Evolutionary conservation across 1,139 yeast species (phyloP).

Genomic region (Nakaseomyces kungkrabaensis): DNA sequence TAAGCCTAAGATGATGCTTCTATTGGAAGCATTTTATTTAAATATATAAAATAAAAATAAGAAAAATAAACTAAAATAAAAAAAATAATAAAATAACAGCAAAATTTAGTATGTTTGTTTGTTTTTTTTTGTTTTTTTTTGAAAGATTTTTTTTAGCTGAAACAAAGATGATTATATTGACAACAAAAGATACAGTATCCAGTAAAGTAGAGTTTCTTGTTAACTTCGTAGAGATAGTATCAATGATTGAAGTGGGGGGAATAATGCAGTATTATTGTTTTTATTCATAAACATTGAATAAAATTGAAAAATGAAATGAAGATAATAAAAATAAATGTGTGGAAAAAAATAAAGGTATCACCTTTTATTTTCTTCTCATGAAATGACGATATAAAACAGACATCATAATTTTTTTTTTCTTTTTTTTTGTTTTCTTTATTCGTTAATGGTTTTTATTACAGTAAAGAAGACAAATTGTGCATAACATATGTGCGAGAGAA

Average conservation of each 20-base stretch:
- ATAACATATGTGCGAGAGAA: too few relatives aligned
- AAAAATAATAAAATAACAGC: not conserved
- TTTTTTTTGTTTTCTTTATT: not conserved
- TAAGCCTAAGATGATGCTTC: not conserved
- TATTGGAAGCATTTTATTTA: too few relatives aligned
- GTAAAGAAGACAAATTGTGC: too few relatives aligned
- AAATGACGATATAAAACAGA: not conserved
- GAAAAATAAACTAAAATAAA: not conserved
- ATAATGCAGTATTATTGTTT: too few relatives aligned
- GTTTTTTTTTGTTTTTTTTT: not conserved
- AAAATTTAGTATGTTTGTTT: not conserved
- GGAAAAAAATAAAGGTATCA: not conserved
- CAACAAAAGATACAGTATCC: too few relatives aligned
- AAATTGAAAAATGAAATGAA: not conserved
- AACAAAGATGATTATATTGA: too few relatives aligned
- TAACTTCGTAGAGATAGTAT: too few relatives aligned
- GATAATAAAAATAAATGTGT: not conserved
- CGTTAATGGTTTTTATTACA: not conserved
- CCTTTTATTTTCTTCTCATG: not conserved
- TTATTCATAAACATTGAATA: too few relatives aligned
- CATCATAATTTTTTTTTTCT: not conserved
- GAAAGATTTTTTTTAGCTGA: too few relatives aligned
- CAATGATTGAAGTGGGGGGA: too few relatives aligned
- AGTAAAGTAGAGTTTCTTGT: too few relatives aligned
- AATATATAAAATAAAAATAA: not conserved